These are phyloP conservation scores for Mycena galopus DNA, from an alignment of 768 basidiomycete genomes.

Conservation along the genomic window DNA sequence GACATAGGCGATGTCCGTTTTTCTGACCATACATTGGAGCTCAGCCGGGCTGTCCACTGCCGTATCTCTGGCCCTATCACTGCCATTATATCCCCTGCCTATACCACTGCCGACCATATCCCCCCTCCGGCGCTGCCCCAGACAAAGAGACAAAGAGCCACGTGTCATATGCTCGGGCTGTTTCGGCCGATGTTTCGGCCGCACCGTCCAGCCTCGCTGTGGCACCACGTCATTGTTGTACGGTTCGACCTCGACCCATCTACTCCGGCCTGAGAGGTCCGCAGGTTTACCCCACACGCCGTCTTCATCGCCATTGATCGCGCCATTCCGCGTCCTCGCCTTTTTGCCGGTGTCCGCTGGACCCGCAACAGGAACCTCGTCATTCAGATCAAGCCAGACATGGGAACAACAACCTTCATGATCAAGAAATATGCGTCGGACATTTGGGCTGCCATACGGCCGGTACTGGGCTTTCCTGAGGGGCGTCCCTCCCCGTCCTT, in stretches of 20 bases:
- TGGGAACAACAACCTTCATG: not conserved
- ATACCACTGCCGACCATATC: too few species aligned
- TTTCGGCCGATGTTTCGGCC: not conserved
- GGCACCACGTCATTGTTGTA: not conserved
- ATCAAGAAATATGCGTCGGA: not conserved
- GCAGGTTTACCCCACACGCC: not conserved
- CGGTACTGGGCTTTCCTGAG: not conserved
- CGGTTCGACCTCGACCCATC: not conserved
- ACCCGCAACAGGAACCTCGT: not conserved
- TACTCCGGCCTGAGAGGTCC: not conserved
- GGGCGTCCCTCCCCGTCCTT: not conserved
- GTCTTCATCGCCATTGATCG: not conserved
- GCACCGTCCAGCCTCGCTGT: not conserved
- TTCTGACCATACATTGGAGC: not conserved
- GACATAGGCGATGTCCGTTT: not conserved
- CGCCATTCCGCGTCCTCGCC: not conserved
- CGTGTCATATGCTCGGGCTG: constrained; percentile 6
- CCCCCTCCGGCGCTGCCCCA: too few species aligned
- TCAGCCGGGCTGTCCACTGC: not conserved
- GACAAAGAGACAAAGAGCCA: constrained; percentile 9
- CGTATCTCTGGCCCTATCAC: not conserved
- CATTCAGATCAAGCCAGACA: not conserved
- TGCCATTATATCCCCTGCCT: too few species aligned
- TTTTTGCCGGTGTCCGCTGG: not conserved
- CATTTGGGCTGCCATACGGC: not conserved